Conservation (phyloP, 192 early-diverging fungal species). For the Coemansia sp. region DNA sequence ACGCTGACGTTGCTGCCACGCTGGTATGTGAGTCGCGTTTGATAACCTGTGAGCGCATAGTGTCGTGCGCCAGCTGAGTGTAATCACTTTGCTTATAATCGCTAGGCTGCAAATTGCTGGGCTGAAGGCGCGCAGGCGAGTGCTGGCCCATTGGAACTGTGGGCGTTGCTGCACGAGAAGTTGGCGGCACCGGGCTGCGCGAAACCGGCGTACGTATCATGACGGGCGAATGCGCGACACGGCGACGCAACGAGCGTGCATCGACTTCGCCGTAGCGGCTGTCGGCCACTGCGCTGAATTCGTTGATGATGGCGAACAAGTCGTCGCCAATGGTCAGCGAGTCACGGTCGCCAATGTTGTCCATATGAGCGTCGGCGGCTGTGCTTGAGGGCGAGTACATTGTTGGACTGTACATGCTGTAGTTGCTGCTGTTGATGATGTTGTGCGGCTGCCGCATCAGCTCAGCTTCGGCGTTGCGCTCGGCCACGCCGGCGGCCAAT, state of each 20-base stretch:
- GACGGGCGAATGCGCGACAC: constrained; percentile 2
- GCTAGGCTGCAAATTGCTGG: no score
- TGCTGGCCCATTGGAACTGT: background rate
- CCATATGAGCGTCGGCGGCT: background rate
- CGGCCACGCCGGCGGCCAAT: constrained; percentile 39
- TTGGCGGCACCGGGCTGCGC: background rate
- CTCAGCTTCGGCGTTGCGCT: constrained; percentile 38
- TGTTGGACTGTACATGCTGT: constrained; percentile 1
- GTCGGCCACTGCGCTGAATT: constrained; percentile 44
- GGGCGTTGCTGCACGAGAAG: background rate
- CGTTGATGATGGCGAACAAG: constrained; percentile 46
- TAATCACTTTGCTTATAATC: no score
- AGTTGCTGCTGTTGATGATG: constrained; percentile 11
- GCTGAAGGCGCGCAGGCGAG: background rate
- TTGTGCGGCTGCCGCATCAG: constrained; percentile 13
- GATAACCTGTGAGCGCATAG: constrained; percentile 1
- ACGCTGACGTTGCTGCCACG: constrained; percentile 13
- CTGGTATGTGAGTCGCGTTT: constrained; percentile 32
- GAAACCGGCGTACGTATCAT: constrained; percentile 5
- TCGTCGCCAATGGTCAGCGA: constrained; percentile 51
- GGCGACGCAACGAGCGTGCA: constrained; percentile 20
- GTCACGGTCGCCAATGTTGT: constrained; percentile 12
- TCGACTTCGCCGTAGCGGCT: constrained; percentile 48
- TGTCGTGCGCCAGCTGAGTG: no score
- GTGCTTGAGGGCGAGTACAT: background rate